Percentiles rank a stretch among this genome's conserved stretches.
phyloP scores from a whole-genome alignment of 306 rosid genomes.

The Cicer chorassanicum region DNA sequence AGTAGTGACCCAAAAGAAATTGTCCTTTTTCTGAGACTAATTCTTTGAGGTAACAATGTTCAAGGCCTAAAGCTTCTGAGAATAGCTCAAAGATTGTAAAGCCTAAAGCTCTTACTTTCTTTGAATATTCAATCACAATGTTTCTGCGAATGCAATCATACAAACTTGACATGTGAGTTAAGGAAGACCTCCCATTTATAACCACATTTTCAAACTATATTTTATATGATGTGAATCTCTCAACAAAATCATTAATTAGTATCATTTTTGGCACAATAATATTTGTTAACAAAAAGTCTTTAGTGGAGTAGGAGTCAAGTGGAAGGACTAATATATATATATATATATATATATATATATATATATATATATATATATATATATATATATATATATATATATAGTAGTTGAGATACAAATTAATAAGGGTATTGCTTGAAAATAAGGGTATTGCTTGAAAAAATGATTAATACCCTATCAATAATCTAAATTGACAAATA shows the following conservation, averaged over 20 bases:
- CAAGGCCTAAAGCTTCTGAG: constrained; percentile 48
- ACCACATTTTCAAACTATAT: too few relatives aligned
- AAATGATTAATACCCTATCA: neutral
- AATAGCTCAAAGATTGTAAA: constrained; percentile 38
- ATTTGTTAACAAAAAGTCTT: neutral
- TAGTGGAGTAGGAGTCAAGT: neutral
- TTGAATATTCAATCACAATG: constrained; percentile 48
- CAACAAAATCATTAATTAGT: too few relatives aligned
- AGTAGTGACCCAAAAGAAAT: constrained; percentile 42
- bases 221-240: too few relatives aligned
- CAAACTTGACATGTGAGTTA: too few relatives aligned
- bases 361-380: neutral
- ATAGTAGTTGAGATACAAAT: neutral
- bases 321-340: neutral
- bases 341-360: neutral
- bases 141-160: constrained; percentile 26
- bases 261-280: neutral
- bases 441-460: neutral
- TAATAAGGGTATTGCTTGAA: neutral
- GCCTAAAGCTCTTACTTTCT: constrained; percentile 43
- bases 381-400: neutral
- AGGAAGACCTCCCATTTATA: too few relatives aligned
- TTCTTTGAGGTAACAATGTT: constrained; percentile 8
- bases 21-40: neutral
- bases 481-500: neutral